Conservation (phyloP, 768 basidiomycete species). For the Thelephora ganbajun region DNA sequence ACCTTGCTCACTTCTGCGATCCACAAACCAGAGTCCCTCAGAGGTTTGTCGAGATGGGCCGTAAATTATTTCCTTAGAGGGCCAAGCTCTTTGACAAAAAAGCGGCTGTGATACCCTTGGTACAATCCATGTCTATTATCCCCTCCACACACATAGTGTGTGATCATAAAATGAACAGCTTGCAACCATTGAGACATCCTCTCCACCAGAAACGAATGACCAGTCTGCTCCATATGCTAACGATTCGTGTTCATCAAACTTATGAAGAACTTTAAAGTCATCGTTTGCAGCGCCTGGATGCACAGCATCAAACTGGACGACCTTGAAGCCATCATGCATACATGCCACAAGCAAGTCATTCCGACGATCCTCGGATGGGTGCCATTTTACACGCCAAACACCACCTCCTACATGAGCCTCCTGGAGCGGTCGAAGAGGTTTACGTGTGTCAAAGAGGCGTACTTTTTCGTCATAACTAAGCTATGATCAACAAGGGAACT, state of each 20-base stretch:
- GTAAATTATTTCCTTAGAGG: constrained; percentile 53
- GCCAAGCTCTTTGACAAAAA: constrained; percentile 22
- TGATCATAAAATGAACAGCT: constrained; percentile 98
- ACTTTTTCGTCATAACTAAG: constrained; percentile 74
- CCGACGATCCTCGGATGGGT: constrained; percentile 54
- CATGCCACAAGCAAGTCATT: constrained; percentile 81
- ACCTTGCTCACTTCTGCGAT: constrained; percentile 48
- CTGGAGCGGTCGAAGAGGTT: constrained; percentile 39
- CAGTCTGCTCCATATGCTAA: constrained; percentile 92
- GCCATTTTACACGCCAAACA: constrained; percentile 95
- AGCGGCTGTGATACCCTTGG: background rate
- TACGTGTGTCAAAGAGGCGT: constrained; percentile 72
- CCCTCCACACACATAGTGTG: constrained; percentile 64
- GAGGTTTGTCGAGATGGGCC: constrained; percentile 65
- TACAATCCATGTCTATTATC: constrained; percentile 21
- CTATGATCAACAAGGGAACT: background rate
- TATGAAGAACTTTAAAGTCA: constrained; percentile 5
- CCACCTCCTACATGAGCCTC: constrained; percentile 74
- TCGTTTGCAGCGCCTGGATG: constrained; percentile 17
- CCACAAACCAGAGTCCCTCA: constrained; percentile 48
- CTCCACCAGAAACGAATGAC: constrained; percentile 33
- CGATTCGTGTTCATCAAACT: constrained; percentile 64
- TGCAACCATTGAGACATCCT: constrained; percentile 42
- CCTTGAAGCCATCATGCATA: constrained; percentile 96
- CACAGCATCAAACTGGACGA: constrained; percentile 34